Evolutionary conservation across 1,139 yeast species (phyloP), one percentile per base, ranked within the genome.

Genomic region (Debaryomycetaceae sp.): DNA sequence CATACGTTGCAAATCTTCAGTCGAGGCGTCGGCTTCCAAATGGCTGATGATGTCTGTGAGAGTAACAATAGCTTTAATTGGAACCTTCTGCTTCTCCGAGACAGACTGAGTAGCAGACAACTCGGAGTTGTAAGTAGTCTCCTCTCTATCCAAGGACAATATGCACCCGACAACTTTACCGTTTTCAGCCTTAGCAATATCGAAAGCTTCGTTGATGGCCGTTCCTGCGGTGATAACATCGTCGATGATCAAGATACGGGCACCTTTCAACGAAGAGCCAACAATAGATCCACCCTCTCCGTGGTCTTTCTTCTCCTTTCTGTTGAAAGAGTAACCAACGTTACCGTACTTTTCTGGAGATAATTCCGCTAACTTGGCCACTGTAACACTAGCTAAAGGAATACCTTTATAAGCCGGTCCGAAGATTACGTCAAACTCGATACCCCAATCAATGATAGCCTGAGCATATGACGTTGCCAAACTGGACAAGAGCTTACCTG

Each of bases 371-470:
- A 92, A 75, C 64, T 92, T 91, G 42, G 94, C 89, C 41, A 87
- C 88, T 8, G 96, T 88, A 44, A 91, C 78, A 6, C 98, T 96
- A 39, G 96, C 95, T 41, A 92, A 74, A 24, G 98, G 96, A 52
- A 92, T 92, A 18, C 98, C 98, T 68, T 92, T 92, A 68, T 92
- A 92, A 22, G 98, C 98, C 14, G 98, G 98, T 9, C 98, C 98
- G 56, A 92, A 92, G 42, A 92, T 71, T 31, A 92, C 82, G 56
- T 92, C 98, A 54, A 92, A 91, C 59, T 88, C 83, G 42, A 92
- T 59, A 4, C 84, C 89, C 1, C 92, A 76, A 37, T 78, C 80
- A 49, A 89, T 82, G 51, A 92, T 91, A 31, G 96, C 87, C 46
- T 79, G 75, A 37, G 98, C 98, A 58, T 89, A 92, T 5, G 96